Percentiles rank a stretch among this genome's conserved stretches.
These are phyloP conservation scores for Byssochlamys sp. DNA, from an alignment of 2,329 filamentous ascomycete genomes.

Conservation along the genomic window DNA sequence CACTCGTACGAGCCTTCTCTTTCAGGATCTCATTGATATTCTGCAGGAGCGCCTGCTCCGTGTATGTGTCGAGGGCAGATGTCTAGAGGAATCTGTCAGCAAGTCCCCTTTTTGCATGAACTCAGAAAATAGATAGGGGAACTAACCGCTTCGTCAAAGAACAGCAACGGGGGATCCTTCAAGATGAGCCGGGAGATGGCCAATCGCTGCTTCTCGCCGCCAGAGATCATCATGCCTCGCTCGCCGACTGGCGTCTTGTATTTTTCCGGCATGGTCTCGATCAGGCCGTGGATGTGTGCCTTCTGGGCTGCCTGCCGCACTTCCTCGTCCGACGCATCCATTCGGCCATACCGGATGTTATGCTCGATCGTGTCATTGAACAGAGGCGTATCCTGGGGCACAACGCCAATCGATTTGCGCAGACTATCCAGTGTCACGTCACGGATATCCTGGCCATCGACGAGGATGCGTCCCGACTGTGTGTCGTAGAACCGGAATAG, in stretches of 20 bases:
- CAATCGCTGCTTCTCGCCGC: constrained; percentile 84
- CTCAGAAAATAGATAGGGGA: neutral
- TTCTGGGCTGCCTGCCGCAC: constrained; percentile 69
- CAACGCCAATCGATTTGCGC: constrained; percentile 78
- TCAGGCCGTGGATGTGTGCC: constrained; percentile 75
- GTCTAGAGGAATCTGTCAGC: constrained; percentile 40
- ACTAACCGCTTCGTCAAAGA: constrained; percentile 80
- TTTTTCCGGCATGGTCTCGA: constrained; percentile 70
- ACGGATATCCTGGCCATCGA: constrained; percentile 87
- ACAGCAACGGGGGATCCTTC: constrained; percentile 80
- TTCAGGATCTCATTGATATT: constrained; percentile 89
- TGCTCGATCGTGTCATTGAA: constrained; percentile 96
- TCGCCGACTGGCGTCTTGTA: constrained; percentile 89
- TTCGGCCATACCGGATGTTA: constrained; percentile 85
- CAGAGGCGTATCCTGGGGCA: constrained; percentile 90
- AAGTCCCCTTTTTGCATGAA: neutral
- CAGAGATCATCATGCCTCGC: constrained; percentile 91
- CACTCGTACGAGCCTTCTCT: constrained; percentile 79
- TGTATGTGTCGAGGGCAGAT: constrained; percentile 83
- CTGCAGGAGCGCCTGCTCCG: constrained; percentile 76
- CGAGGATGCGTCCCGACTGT: constrained; percentile 71
- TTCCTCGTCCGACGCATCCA: constrained; percentile 63
- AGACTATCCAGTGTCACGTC: constrained; percentile 73
- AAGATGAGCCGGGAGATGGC: constrained; percentile 74
- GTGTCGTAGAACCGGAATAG: constrained; percentile 93